phyloP scores from a whole-genome alignment of 2,329 filamentous ascomycete genomes.

The Xylariaceae sp. region DNA sequence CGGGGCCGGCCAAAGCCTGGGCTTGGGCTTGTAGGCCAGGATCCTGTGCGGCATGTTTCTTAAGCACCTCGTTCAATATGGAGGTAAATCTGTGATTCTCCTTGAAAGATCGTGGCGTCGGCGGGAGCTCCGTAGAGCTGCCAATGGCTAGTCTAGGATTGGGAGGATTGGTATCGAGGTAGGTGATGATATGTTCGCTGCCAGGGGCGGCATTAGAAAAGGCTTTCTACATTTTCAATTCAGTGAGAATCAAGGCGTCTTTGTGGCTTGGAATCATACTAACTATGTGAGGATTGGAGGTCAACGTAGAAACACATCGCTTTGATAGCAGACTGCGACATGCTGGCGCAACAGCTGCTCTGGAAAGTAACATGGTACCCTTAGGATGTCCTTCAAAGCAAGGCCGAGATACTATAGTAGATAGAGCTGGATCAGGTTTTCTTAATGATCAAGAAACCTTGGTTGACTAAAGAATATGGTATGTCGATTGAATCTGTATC shows the following conservation, averaged over 20 bases:
- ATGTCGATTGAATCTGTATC: too few relatives aligned
- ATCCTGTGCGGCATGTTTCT: constrained; percentile 55
- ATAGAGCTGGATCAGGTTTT: too few relatives aligned
- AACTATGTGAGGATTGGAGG: constrained; percentile 54
- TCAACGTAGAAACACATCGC: constrained; percentile 45
- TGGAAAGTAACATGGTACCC: constrained; percentile 22
- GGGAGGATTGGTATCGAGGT: constrained; percentile 58
- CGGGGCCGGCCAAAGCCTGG: constrained; percentile 57
- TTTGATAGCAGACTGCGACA: constrained; percentile 19
- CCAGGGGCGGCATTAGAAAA: constrained; percentile 48
- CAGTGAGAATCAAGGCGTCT: constrained; percentile 2
- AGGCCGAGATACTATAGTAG: too few relatives aligned
- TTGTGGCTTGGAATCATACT: constrained; percentile 26
- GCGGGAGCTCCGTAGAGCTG: constrained; percentile 56
- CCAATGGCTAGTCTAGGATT: constrained; percentile 56
- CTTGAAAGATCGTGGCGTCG: constrained; percentile 57
- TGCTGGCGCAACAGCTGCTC: constrained; percentile 26
- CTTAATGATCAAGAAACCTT: too few relatives aligned
- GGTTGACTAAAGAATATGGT: too few relatives aligned
- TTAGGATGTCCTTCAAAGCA: too few relatives aligned
- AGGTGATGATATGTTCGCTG: constrained; percentile 54
- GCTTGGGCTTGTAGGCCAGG: constrained; percentile 56
- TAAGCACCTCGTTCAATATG: constrained; percentile 57
- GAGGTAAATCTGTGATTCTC: constrained; percentile 59
- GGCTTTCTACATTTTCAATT: constrained; percentile 48